Base-by-base conservation (phyloP, 352 stramenopile species). In the Globisporangium irregulare region DNA sequence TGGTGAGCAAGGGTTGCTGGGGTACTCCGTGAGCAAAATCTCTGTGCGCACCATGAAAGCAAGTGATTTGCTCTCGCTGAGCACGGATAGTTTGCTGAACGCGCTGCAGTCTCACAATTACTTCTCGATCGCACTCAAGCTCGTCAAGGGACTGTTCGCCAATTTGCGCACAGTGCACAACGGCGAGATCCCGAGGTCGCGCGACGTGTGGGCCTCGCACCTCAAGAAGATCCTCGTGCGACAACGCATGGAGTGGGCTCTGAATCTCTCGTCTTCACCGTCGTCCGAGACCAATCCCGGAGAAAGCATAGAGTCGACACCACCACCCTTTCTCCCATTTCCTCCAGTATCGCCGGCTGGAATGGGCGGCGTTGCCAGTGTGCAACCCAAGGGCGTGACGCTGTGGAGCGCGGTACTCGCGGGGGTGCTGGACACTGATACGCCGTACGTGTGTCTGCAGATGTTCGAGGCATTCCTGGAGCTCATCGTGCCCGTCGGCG, bases 1-100 rank as follows among this genome's bases (percentile, higher is more conserved):
- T 25, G 82, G 84, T 36, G 79, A 93, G 18, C 69, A 78, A 10
- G 83, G 83, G 0, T 50, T 93, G 36, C 77, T 93, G 0, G 80
- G 78, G 0, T 90, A 86, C 38, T 77, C 82, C 0, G 79, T 89
- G n/a, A 72, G 67, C 38, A 59, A 59, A 29, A 14, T 62, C 3
- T 72, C 67, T 0, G 67, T 76, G 27, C 62, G 64, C 36, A 62
- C 71, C 2, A 38, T 76, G 41, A 63, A 68, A 15, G 63, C 71
- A 25, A 70, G 71, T 24, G 71, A 76, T 10, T 55, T 76, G 27
- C 38, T 76, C 22, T 62, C 62, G 22, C 57, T 76, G 3, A 55
- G 32, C 20, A 60, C 67, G 1, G 57, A 58, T n/a, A 18, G 20
- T 18, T 29, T 76, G 29, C 54, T 62, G 43, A 58, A 25, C n/a